Evolutionary conservation across 768 basidiomycete genomes (phyloP).

Genomic region (Roridomyces roridus): DNA sequence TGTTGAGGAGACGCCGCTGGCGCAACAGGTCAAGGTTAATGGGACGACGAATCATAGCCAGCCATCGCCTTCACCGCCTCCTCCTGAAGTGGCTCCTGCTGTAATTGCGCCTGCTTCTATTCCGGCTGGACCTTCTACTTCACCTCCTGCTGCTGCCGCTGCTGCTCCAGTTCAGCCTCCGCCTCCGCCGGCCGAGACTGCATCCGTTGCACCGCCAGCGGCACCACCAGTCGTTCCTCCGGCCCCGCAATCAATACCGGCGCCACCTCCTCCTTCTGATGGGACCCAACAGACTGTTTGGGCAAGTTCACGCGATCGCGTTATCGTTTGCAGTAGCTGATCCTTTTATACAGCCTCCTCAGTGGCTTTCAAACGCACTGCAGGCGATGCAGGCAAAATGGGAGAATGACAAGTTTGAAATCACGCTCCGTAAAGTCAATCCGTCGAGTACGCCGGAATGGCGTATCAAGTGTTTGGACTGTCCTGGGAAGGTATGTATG

Average conservation of each 20-base stretch:
- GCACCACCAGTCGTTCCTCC: background rate
- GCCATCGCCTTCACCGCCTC: slow-evolving; percentile 29
- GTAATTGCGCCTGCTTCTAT: too few species aligned
- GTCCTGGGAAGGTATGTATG: slow-evolving; percentile 83
- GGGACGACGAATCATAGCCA: slow-evolving; percentile 28
- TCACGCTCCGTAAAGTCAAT: slow-evolving; percentile 61
- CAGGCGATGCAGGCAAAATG: slow-evolving; percentile 73
- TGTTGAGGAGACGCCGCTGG: slow-evolving; percentile 74
- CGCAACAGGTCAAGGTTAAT: slow-evolving; percentile 60
- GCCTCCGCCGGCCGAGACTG: too few species aligned
- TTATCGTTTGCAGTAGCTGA: too few species aligned
- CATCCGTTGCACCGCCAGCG: background rate
- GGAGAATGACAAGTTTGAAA: slow-evolving; percentile 83
- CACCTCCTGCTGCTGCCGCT: too few species aligned
- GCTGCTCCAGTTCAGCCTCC: too few species aligned
- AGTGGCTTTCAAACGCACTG: slow-evolving; percentile 75
- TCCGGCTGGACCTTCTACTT: too few species aligned
- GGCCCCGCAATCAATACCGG: background rate
- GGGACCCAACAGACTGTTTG: too few species aligned
- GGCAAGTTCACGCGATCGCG: slow-evolving; percentile 15
- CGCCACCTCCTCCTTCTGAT: too few species aligned
- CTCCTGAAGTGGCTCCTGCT: background rate
- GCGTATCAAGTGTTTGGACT: slow-evolving; percentile 91
- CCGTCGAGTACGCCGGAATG: slow-evolving; percentile 74
- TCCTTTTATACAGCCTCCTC: slow-evolving; percentile 52